Evolutionary conservation across 495 filamentous ascomycete species (phyloP), one percentile per base, ranked within the genome.

Genomic region (Parmelia sp.): DNA sequence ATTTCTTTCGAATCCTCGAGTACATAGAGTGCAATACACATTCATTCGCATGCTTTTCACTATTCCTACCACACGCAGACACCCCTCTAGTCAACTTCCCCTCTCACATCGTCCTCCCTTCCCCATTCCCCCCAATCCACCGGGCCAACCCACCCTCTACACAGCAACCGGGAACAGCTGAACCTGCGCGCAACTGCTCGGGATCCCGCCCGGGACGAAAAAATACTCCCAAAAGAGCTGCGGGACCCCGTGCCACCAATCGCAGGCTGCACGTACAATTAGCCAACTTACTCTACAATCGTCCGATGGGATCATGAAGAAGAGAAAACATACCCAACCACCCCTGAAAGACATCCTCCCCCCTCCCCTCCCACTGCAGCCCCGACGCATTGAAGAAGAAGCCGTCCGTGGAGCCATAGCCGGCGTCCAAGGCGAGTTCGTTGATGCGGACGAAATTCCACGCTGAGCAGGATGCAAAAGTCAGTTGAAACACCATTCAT

Each of bases 241-340:
- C 15, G 82, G 82, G 31, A 70, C 74, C 56, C 78, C 80, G 69
- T 83, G 82, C 67, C 70, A 80, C 82, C 82, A 85, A 62, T 83
- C 77, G 61, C 82, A 84, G 14, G 79, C 82, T 84, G 63, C 40
- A 60, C n/a, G n/a, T 33, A 49, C 23, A 4, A 57, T 53, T 21
- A 42, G 63, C 51, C n/a, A 47, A 64, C n/a, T n/a, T n/a, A n/a
- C n/a, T n/a, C n/a, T n/a, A n/a, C n/a, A n/a, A n/a, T n/a, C n/a
- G n/a, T n/a, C n/a, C n/a, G n/a, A n/a, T n/a, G n/a, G n/a, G 21
- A 19, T 4, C 3, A 44, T n/a, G 21, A 19, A 7, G 42, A 45
- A 5, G 45, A 27, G 49, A 53, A 27, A 2, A 76, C 79, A 69
- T 69, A 83, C 80, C 79, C 36, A 82, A 67, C 81, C 81, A 84